phyloP scores from a whole-genome alignment of 192 early-diverging fungal genomes.

The Coemansia aciculifera region DNA sequence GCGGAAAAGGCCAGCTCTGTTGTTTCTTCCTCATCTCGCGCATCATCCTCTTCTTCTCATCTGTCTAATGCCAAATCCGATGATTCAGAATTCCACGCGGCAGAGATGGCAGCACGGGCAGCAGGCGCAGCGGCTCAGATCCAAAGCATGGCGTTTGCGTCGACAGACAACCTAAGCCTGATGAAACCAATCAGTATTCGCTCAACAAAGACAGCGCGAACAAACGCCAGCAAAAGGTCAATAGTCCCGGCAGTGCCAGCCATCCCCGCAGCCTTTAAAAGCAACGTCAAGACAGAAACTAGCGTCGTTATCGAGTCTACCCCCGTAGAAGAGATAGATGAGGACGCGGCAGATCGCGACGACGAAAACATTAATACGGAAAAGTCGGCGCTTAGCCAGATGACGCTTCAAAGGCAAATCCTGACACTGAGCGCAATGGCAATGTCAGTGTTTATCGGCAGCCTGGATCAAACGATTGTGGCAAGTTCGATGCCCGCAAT shows the following conservation, averaged over 20 bases:
- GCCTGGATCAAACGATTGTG: constrained; percentile 62
- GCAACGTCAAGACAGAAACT: background rate
- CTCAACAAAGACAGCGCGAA: background rate
- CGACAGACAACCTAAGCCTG: background rate
- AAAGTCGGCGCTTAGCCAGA: constrained; percentile 21
- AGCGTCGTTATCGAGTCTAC: background rate
- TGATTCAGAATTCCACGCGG: background rate
- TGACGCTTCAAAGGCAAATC: constrained; percentile 18
- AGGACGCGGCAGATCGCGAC: constrained; percentile 16
- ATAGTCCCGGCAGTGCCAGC: background rate
- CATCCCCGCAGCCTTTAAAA: constrained; percentile 1
- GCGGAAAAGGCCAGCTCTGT: background rate
- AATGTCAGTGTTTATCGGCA: constrained; percentile 47
- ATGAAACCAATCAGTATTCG: background rate
- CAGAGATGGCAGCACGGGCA: background rate
- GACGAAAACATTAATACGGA: constrained; percentile 11
- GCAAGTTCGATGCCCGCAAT: constrained; percentile 63
- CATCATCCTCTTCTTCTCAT: background rate
- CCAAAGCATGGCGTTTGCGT: constrained; percentile 10
- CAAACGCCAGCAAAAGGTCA: background rate
- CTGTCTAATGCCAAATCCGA: background rate
- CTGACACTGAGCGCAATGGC: constrained; percentile 38
- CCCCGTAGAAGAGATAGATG: background rate
- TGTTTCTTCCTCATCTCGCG: background rate
- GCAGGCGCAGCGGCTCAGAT: constrained; percentile 2